Evolutionary conservation across 2,329 filamentous ascomycete genomes (phyloP).

Genomic region (Arthroderma sp.): DNA sequence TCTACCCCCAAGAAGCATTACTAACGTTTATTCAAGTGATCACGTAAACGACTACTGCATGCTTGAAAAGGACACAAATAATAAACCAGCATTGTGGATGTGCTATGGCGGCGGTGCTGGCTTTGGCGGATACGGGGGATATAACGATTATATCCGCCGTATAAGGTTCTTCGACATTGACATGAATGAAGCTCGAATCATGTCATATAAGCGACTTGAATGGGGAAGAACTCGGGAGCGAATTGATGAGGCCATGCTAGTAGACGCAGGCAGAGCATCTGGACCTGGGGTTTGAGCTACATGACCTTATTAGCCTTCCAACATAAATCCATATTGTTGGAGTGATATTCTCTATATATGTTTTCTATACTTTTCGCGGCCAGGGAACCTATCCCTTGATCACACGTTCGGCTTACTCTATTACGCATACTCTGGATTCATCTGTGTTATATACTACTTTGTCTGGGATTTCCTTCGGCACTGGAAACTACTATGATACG

Average conservation of each 20-base stretch:
- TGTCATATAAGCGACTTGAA: constrained; percentile 85
- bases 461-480: background rate
- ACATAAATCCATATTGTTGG: background rate
- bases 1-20: background rate
- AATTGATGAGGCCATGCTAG: constrained; percentile 49
- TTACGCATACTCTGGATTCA: background rate
- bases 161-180: constrained; percentile 88
- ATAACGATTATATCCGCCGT: constrained; percentile 70
- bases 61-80: constrained; percentile 45
- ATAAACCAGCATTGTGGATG: constrained; percentile 79
- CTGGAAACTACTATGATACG: background rate
- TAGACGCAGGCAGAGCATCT: constrained; percentile 46
- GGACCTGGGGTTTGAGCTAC: constrained; percentile 11
- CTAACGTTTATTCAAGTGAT: constrained; percentile 44
- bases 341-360: background rate
- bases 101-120: constrained; percentile 88
- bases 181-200: constrained; percentile 75
- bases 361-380: background rate
- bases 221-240: constrained; percentile 42
- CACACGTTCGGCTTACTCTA: background rate
- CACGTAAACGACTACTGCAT: constrained; percentile 96
- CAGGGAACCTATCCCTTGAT: background rate
- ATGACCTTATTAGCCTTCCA: background rate
- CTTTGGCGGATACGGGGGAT: constrained; percentile 91
- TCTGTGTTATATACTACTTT: background rate